Evolutionary conservation across 495 filamentous ascomycete genomes (phyloP), one percentile per base, ranked within the genome.

Genomic region (Cudoniella acicularis): DNA sequence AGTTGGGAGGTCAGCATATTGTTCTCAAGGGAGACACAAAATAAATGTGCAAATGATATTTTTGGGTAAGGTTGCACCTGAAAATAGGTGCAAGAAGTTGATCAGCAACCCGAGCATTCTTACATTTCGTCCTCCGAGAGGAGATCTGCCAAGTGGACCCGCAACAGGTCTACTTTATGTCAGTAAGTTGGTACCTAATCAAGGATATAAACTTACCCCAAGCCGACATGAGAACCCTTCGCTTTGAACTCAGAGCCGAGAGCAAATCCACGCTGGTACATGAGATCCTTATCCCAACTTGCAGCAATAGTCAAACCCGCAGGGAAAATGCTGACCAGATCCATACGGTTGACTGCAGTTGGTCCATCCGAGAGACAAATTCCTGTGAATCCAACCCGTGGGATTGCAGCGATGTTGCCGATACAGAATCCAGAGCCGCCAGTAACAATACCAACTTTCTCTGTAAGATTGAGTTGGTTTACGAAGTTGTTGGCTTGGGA

Each of bases 191-290:
- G 2, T 6, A 42, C 11, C 10, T 2, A 25, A 43, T 22, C 25
- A 41, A 17, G 10, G 20, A 16, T 42, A 2, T 64, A 51, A 3
- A 67, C 62, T 22, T 63, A 54, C 56, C 49, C 93, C 21, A 97
- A 76, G 60, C 88, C 80, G 23, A 96, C 82, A 62, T 94, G 89
- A 53, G 93, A 80, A 52, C 90, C 91, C 72, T 96, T 96, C 46
- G 77, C 87, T 54, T 79, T 83, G 62, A 89, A 87, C 65, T 96
- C 91, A 51, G 82, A 70, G 21, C 88, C 91, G 79, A 96, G 87
- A 13, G 87, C 88, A 59, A 82, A 70, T 42, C 90, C 91, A 62
- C 91, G 86, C 16, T 73, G 74, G 68, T 89, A 87, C 54, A 91
- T 84, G 18, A 95, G 57, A 43, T 56, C 49, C 42, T 20, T 48